Evolutionary conservation across 768 basidiomycete genomes (phyloP), one percentile per base, ranked within the genome.

Genomic region (Suillus cothurnatus): DNA sequence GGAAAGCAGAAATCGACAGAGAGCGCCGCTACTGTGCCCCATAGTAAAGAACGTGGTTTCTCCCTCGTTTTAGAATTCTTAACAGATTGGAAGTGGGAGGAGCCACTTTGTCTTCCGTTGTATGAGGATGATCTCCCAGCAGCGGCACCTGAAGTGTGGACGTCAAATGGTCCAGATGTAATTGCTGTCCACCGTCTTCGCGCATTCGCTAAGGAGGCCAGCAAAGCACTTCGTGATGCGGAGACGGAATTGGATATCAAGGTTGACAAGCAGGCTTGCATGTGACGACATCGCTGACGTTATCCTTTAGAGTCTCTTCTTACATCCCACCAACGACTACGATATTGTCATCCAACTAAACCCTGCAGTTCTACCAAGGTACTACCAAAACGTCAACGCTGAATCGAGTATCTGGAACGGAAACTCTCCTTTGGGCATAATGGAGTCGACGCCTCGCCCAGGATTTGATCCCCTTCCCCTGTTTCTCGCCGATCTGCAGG

Each of bases 11-110:
- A 52, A 68, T 50, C 43, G 76, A 80, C 63, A 62, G 78, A 78
- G 2, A 70, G 78, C 9, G 77, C 80, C 9, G 79, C 78, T 43
- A 79, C 80, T 31, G 81, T 86, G 5, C 94, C 95, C 0, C 83
- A 82, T 5, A 92, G 89, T 73, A 94, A 92, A 69, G 90, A 92
- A 71, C 84, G 89, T 19, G 93, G 91, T 2, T 94, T 99, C 72
- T 85, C 92, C 1, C 74, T 83, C 3, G 88, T 92, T 2, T 78
- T 99, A 5, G 81, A 85, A 49, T 85, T 92, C 64, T 76, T 99
- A 64, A 87, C 84, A 67, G 85, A 88, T 23, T 99, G 97, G 97
- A 85, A 85, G 64, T 97, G 94, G 90, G 85, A 87, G 62, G 82
- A 86, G 23, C 88, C 88, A 1, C 57, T 96, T 28, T 84, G 86